Evolutionary conservation across 305 asterid species (phyloP), one percentile per base, ranked within the genome.

Genomic region (Fraxinus xanthoxyloides): DNA sequence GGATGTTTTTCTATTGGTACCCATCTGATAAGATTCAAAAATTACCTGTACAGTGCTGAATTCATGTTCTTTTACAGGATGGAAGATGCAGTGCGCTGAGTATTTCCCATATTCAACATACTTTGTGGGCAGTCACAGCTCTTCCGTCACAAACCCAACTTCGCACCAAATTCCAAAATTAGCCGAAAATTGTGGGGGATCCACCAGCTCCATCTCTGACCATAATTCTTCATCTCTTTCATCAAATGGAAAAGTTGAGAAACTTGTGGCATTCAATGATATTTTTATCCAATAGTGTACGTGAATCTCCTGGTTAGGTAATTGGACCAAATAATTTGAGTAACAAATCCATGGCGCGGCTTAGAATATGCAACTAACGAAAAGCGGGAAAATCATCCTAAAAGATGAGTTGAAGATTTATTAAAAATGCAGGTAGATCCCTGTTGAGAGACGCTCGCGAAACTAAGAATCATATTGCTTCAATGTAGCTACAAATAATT

Each of bases 81-180:
- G 99, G 99, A 93, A 91, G 85, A 85, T 21, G 30, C 92, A 83
- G 35, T 97, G 98, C 78, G 92, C 97, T 12, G 97, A 89, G 82
- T 91, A 85, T 90, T 97, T 93, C 87, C 96, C 93, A 5, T 84
- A 89, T 83, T 89, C 99, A 4, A 88, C 92, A 5, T 94, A 93
- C 85, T 97, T 97, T 77, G 97, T 84, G 83, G 99, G 98, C 84
- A 84, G 82, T 77, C 84, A 63, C 76, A 90, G 98, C 92, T 93
- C 97, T 75, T 93, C 90, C 36, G 79, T 80, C 72, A 51, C 83
- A 63, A 85, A 82, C 72, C 82, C 88, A 74, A 82, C 88, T 78
- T 48, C 76, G 87, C 88, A 76, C 75, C 88, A 86, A 84, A 86
- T 30, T 15, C 88, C 81, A 82, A 86, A 81, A 81, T 87, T 65